Base-by-base conservation (phyloP, 2,329 filamentous ascomycete species). In the Colletotrichum melonis region DNA sequence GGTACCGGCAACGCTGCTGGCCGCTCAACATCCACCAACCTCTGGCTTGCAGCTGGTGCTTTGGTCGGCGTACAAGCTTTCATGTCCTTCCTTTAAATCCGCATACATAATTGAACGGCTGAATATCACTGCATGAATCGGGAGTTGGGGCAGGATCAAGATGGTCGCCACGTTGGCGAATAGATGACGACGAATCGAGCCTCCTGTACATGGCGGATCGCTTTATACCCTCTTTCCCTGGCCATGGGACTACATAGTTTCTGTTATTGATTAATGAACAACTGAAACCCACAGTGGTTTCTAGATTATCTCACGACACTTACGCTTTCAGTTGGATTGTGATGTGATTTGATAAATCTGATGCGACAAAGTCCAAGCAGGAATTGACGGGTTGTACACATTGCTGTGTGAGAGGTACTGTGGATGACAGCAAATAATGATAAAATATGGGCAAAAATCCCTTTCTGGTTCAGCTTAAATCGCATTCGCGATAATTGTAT, bases 161-260 rank as follows among this genome's bases (percentile, higher is more conserved):
- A 70, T 3, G 59, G 65, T 63, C 24, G 49, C 52, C 35, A 55
- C 60, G 57, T 73, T 26, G 22, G 60, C 46, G 58, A n/a, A 62
- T 65, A 65, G 67, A 71, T 12, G 63, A 65, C 9, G 30, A 38
- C 60, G 52, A 38, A 46, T 28, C 26, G 70, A 55, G 67, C 26
- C 54, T 54, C n/a, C 54, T 72, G 64, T 49, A 63, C 24, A 54
- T 62, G 71, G 38, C 46, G 49, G 63, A 63, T 54, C 72, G 68
- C 55, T 63, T 72, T 67, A 72, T 74, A 74, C 72, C 71, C 72
- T 66, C 42, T 35, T 54, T 22, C 68, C 60, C 70, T 32, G 14
- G 60, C 30, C 55, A 22, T 30, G 67, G 67, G 67, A 67, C 65
- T 56, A 69, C 52, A 69, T 72, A 72, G 65, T 32, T 69, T 59